These are phyloP conservation scores for Amaranthus cruentus DNA, from an alignment of 148 eudicot species.

Conservation along the genomic window DNA sequence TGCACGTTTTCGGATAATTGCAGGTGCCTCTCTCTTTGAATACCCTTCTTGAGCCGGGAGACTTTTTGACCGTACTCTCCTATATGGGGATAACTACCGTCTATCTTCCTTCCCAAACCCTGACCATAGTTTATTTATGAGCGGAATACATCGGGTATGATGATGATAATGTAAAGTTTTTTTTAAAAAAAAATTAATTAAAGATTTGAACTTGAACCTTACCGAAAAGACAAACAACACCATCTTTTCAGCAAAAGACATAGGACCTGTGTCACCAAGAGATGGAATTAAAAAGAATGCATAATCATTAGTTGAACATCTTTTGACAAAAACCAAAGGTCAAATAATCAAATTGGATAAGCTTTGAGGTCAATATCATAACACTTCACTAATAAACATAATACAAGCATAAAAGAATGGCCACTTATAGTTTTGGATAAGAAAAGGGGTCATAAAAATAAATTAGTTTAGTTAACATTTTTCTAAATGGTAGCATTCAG, in stretches of 20 bases:
- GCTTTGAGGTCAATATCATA: conserved; percentile 1
- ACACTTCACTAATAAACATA: conserved; percentile 1
- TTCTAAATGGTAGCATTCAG: too few relatives aligned
- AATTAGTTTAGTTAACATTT: too few relatives aligned
- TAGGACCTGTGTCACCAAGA: conserved; percentile 52
- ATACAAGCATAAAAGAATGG: neutral
- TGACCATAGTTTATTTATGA: neutral
- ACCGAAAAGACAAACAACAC: conserved; percentile 64
- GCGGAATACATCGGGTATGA: neutral
- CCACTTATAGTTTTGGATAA: conserved; percentile 15
- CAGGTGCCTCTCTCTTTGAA: too few relatives aligned
- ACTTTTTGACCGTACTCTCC: too few relatives aligned
- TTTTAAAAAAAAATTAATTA: neutral
- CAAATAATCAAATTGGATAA: conserved; percentile 19
- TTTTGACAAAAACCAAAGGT: conserved; percentile 9
- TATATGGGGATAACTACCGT: too few relatives aligned
- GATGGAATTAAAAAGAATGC: neutral
- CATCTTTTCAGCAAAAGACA: conserved; percentile 89
- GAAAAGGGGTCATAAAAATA: neutral
- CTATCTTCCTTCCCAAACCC: too few relatives aligned
- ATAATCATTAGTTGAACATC: conserved; percentile 1
- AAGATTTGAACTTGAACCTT: conserved; percentile 1
- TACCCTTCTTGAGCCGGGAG: too few relatives aligned
- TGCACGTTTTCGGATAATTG: too few relatives aligned
- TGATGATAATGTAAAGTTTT: too few relatives aligned